Base-by-base conservation (phyloP, 2,329 filamentous ascomycete species). In the Cladosporium sphaerospermum region DNA sequence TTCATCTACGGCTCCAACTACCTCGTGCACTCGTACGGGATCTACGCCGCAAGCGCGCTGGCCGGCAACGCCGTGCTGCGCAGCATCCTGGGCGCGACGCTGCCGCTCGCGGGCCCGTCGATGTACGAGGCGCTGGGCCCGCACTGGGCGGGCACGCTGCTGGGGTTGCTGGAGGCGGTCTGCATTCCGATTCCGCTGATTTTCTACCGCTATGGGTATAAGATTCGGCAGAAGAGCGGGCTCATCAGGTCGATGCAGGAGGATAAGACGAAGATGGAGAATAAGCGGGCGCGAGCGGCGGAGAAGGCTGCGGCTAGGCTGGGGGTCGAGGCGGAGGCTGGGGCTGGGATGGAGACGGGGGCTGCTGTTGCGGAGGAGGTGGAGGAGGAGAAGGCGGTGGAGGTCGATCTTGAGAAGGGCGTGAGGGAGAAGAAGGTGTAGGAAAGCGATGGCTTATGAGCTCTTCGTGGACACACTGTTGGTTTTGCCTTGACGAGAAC, bases 1-100 rank as follows among this genome's bases (percentile, higher is more conserved):
- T 95, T 95, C 72, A 91, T 95, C 64, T 93, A 95, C 64, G 81
- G 84, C 0, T 81, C 79, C 5, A 93, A 89, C 62, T 95, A 95
- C 66, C 73, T 95, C 3, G 87, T 88, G 0, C 79, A 85, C 45
- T 82, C 83, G 6, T 95, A 95, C 61, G 85, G 85, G 3, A 86
- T 93, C 60, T 95, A 90, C 65, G 84, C 89, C 1, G 89, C 89
- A 0, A 88, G 83, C 2, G 89, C 89, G 0, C 74, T 95, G 33
- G 88, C 89, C 0, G 86, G 88, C 0, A 95, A 93, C 61, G 81
- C 86, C 0, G 85, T 95, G 2, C 76, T 89, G 13, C 76, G 89
- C 33, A 85, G 81, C 53, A 66, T 86, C 6, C 75, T 91, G 52
- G 89, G 89, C n/a, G 89, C 84, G n/a, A 79, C 83, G 0, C 72